Evolutionary conservation across 2,329 filamentous ascomycete genomes (phyloP).

Genomic region (Ploettnerulaceae sp.): DNA sequence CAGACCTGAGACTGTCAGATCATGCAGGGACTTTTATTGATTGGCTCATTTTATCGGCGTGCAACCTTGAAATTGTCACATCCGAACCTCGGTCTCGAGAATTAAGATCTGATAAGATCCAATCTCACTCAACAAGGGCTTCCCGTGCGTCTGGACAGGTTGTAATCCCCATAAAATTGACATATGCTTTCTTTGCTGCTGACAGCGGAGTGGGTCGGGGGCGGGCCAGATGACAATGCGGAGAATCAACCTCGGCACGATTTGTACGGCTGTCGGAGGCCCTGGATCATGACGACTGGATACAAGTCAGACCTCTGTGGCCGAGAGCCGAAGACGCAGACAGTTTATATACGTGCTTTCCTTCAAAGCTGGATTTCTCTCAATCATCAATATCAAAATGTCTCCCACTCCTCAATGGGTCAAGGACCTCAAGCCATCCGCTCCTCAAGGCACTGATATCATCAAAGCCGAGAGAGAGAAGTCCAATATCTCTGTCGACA

Average conservation of each 20-base stretch:
- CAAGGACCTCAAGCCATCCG: conserved; percentile 59
- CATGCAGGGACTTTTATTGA: too few species aligned
- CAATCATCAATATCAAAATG: conserved; percentile 16
- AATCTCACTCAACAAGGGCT: too few species aligned
- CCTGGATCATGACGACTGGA: conserved; percentile 1
- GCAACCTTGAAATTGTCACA: too few species aligned
- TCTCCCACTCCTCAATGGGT: conserved; percentile 50
- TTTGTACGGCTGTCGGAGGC: conserved; percentile 4
- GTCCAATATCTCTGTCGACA: conserved; percentile 62
- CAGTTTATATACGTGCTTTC: conserved; percentile 12
- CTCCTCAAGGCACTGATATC: conserved; percentile 64
- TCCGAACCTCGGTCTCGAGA: background rate
- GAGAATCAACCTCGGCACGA: conserved; percentile 14
- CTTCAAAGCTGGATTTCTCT: background rate
- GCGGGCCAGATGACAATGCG: background rate
- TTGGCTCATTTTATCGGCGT: too few species aligned
- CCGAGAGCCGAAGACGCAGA: conserved; percentile 17
- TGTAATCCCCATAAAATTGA: background rate
- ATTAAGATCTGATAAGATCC: too few species aligned
- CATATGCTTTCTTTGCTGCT: background rate
- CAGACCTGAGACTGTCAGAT: too few species aligned
- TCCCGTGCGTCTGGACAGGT: too few species aligned
- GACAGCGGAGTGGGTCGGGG: background rate
- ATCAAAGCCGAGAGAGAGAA: conserved; percentile 63
- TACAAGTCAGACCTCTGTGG: conserved; percentile 4